phyloP scores from a whole-genome alignment of 768 basidiomycete genomes.

The Boletus tomentosulus region DNA sequence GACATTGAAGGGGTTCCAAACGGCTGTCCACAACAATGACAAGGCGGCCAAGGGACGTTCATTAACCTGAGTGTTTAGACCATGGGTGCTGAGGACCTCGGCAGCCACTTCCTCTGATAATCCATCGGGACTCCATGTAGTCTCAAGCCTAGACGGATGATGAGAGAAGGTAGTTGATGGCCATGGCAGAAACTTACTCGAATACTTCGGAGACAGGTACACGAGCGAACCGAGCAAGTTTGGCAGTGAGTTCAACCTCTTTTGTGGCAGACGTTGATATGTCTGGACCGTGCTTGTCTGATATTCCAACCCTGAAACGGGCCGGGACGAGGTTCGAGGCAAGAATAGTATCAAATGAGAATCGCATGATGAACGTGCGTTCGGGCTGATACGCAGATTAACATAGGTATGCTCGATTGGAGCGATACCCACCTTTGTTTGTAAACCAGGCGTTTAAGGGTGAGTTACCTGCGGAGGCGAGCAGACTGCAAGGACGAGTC shows the following conservation, averaged over 20 bases:
- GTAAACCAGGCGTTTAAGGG: constrained; percentile 19
- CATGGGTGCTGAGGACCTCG: constrained; percentile 19
- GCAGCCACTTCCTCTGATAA: constrained; percentile 19
- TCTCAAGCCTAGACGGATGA: constrained; percentile 19
- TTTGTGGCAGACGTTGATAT: constrained; percentile 15
- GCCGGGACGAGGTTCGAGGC: constrained; percentile 20
- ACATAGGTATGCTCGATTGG: background rate
- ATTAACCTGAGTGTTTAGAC: constrained; percentile 26
- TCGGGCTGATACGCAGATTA: constrained; percentile 12
- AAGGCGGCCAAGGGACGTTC: constrained; percentile 31
- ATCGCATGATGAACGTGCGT: constrained; percentile 20
- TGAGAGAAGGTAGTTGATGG: background rate
- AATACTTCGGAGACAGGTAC: constrained; percentile 24
- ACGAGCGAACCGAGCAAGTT: constrained; percentile 25
- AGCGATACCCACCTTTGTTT: constrained; percentile 11
- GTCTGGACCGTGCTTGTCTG: constrained; percentile 24
- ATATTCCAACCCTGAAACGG: constrained; percentile 15
- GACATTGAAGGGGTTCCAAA: constrained; percentile 35
- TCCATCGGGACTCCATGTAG: constrained; percentile 23
- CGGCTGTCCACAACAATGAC: constrained; percentile 28
- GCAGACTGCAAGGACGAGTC: constrained; percentile 19
- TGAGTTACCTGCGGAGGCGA: constrained; percentile 27
- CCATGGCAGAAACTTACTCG: constrained; percentile 10
- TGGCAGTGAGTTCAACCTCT: constrained; percentile 20
- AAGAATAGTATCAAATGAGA: constrained; percentile 18